Evolutionary conservation across 768 basidiomycete genomes (phyloP).

Genomic region (Trametes cinnabarina): DNA sequence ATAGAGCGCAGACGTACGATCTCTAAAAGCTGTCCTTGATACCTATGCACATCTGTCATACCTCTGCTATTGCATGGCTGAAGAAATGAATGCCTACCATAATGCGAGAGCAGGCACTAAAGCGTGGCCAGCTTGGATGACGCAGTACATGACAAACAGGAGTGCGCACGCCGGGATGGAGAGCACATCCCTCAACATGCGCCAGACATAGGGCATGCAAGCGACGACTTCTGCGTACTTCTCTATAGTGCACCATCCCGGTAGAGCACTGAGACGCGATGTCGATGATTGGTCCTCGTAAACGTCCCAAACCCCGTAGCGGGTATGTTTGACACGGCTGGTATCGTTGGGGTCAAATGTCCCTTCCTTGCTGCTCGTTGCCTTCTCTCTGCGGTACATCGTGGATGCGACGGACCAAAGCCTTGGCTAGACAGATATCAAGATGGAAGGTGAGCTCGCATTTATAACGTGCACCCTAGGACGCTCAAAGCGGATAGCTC

Average conservation of each 20-base stretch:
- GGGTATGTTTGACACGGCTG: constrained; percentile 52
- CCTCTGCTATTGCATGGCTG: background rate
- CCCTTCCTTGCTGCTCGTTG: constrained; percentile 13
- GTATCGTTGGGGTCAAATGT: constrained; percentile 40
- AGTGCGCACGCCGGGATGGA: constrained; percentile 50
- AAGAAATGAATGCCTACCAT: constrained; percentile 40
- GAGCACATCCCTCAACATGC: constrained; percentile 62
- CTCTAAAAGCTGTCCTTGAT: constrained; percentile 60
- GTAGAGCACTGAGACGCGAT: constrained; percentile 32
- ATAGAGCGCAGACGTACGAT: constrained; percentile 44
- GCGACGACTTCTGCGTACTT: constrained; percentile 45
- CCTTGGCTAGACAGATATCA: no score
- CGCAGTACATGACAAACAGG: constrained; percentile 46
- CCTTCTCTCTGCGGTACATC: background rate
- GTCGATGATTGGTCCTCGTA: constrained; percentile 23
- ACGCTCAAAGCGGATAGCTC: no score
- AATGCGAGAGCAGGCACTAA: constrained; percentile 63
- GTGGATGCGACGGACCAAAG: background rate
- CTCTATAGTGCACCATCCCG: constrained; percentile 44
- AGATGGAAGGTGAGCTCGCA: background rate
- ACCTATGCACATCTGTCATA: constrained; percentile 37
- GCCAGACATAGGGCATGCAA: constrained; percentile 58
- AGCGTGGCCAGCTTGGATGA: constrained; percentile 42
- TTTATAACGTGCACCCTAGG: background rate
- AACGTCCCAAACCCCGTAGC: constrained; percentile 29